Evolutionary conservation across 331 rosid genomes (phyloP).

Genomic region (Quercus lobata): DNA sequence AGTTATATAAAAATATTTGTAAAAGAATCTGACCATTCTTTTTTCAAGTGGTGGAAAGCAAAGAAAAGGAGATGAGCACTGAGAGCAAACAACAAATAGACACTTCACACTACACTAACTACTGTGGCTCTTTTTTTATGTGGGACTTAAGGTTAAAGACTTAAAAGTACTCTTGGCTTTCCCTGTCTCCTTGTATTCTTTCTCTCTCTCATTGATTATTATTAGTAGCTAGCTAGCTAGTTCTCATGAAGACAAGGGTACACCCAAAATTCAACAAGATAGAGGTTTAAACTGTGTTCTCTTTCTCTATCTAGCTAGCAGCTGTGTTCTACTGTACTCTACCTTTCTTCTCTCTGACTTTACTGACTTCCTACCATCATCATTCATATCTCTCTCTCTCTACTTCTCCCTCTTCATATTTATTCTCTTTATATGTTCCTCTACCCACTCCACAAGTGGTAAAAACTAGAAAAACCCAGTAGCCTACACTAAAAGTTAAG

Average conservation of each 20-base stretch:
- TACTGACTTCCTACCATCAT: slow-evolving; percentile 35
- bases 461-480: slow-evolving; percentile 13
- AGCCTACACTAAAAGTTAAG: neutral
- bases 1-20: neutral
- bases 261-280: slow-evolving; percentile 44
- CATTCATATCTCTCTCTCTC: slow-evolving; percentile 10
- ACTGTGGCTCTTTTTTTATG: neutral
- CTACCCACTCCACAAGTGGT: slow-evolving; percentile 19
- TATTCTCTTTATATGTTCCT: slow-evolving; percentile 30
- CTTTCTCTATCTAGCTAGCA: too few species aligned
- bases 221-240: slow-evolving; percentile 7
- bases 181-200: slow-evolving; percentile 31
- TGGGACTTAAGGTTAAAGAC: slow-evolving; percentile 22
- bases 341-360: slow-evolving; percentile 19
- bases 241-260: neutral
- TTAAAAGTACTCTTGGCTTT: slow-evolving; percentile 29
- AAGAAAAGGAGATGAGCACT: neutral
- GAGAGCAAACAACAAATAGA: slow-evolving; percentile 32
- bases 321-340: slow-evolving; percentile 3
- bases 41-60: slow-evolving; percentile 30
- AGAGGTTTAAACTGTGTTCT: slow-evolving; percentile 24
- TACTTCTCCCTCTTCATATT: slow-evolving; percentile 8
- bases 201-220: neutral
- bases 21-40: slow-evolving; percentile 25
- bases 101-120: neutral